Evolutionary conservation across 2,329 filamentous ascomycete species (phyloP).

Genomic region (Boeremia exigua): DNA sequence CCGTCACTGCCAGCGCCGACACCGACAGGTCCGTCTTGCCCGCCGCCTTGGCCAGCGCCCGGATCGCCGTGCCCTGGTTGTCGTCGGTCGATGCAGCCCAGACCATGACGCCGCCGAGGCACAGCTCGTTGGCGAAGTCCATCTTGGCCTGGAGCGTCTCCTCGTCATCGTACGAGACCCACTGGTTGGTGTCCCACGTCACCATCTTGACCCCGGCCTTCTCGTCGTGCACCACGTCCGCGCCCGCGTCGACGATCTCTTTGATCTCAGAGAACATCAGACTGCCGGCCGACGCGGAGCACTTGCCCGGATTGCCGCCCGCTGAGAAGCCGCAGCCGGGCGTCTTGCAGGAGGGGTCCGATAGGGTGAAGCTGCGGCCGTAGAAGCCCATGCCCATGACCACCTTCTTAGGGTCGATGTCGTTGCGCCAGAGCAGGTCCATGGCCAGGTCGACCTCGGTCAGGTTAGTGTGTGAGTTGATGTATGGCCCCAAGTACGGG

Average conservation of each 20-base stretch:
- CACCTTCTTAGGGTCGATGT: constrained; percentile 43
- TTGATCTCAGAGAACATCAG: constrained; percentile 48
- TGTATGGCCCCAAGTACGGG: background rate
- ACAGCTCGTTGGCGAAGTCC: constrained; percentile 43
- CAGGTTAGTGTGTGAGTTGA: constrained; percentile 20
- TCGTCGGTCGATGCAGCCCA: background rate
- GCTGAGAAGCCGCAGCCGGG: constrained; percentile 23
- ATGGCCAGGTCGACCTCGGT: constrained; percentile 59
- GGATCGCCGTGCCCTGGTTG: background rate
- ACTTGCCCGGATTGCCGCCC: constrained; percentile 21
- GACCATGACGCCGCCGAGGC: constrained; percentile 5
- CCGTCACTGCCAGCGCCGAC: no score
- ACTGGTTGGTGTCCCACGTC: constrained; percentile 32
- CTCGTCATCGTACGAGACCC: constrained; percentile 35
- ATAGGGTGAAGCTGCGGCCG: constrained; percentile 37
- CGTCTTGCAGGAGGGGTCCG: background rate
- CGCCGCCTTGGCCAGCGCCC: no score
- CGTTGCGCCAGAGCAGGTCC: constrained; percentile 19
- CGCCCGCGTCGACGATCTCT: constrained; percentile 26
- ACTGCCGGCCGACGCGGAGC: constrained; percentile 36
- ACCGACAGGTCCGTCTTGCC: no score
- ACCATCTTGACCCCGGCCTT: constrained; percentile 26
- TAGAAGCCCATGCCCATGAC: constrained; percentile 55
- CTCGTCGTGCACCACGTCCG: constrained; percentile 19
- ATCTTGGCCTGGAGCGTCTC: constrained; percentile 57